Percentiles rank a stretch among this genome's conserved stretches.
phyloP scores from a whole-genome alignment of 164 flowering plant genomes.

The Tinospora cordifolia region DNA sequence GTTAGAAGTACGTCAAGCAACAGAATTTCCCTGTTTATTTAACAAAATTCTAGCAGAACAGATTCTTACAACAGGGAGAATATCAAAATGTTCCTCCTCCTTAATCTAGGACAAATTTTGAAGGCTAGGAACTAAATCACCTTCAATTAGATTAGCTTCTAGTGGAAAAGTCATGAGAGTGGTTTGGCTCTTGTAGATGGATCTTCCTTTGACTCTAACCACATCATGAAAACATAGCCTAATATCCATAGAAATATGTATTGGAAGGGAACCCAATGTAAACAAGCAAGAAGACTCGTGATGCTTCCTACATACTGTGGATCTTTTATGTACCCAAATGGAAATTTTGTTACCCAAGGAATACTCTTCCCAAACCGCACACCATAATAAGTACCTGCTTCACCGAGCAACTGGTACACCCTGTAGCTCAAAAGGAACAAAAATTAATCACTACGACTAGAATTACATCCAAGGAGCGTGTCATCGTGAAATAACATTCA shows the following conservation, averaged over 20 bases:
- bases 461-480: not conserved
- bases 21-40: not conserved
- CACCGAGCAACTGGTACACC: constrained; percentile 91
- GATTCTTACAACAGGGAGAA: not conserved
- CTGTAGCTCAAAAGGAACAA: constrained; percentile 28
- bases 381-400: constrained; percentile 86
- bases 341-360: constrained; percentile 91
- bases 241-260: constrained; percentile 73
- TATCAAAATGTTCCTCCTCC: not conserved
- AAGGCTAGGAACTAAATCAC: not conserved
- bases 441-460: not conserved
- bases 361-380: constrained; percentile 80
- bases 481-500: too few species aligned
- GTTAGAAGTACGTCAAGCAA: not conserved
- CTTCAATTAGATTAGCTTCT: not conserved
- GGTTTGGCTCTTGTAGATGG: constrained; percentile 77
- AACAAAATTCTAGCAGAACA: not conserved
- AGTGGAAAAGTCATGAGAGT: constrained; percentile 11
- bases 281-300: constrained; percentile 68
- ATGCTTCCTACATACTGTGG: constrained; percentile 95
- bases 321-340: constrained; percentile 79
- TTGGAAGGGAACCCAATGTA: constrained; percentile 72
- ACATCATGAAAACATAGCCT: constrained; percentile 72
- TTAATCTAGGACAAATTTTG: not conserved
- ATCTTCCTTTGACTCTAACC: constrained; percentile 64